Evolutionary conservation across 208 protist species (phyloP).

Genomic region (Acanthamoeba triangularis): DNA sequence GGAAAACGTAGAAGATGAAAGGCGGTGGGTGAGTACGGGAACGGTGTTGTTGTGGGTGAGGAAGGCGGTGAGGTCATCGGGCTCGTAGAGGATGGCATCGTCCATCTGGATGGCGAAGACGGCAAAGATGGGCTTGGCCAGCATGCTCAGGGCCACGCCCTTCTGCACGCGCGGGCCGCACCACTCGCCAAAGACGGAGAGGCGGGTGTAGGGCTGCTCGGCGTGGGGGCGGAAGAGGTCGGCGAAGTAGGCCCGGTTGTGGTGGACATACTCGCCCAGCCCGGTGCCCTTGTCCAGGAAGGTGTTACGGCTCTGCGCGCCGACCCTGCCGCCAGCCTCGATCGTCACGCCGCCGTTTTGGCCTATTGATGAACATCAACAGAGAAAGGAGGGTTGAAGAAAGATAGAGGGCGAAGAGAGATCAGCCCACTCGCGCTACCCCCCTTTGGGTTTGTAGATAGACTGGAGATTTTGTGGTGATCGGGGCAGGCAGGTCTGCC

Average conservation of each 20-base stretch:
- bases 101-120: conserved; percentile 69
- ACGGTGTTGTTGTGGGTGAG: conserved; percentile 48
- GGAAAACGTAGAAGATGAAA: not conserved
- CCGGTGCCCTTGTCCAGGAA: conserved; percentile 12
- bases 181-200: conserved; percentile 68
- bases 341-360: conserved; percentile 55
- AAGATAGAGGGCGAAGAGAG: not conserved
- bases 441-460: not conserved
- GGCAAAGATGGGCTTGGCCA: conserved; percentile 9
- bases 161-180: conserved; percentile 63
- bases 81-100: conserved; percentile 49
- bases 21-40: not conserved
- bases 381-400: not conserved
- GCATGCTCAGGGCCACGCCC: conserved; percentile 14
- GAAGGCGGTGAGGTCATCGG: conserved; percentile 19
- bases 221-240: conserved; percentile 5
- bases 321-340: conserved; percentile 22
- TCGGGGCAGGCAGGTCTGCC: not conserved
- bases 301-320: conserved; percentile 61
- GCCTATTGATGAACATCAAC: not conserved
- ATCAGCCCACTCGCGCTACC: not conserved
- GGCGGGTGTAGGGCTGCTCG: not conserved
- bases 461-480: not conserved
- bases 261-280: conserved; percentile 30
- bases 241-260: conserved; percentile 21